Percentiles rank a stretch among this genome's conserved stretches.
phyloP scores from a whole-genome alignment of 352 stramenopile species.

The Blastocystis sp. region DNA sequence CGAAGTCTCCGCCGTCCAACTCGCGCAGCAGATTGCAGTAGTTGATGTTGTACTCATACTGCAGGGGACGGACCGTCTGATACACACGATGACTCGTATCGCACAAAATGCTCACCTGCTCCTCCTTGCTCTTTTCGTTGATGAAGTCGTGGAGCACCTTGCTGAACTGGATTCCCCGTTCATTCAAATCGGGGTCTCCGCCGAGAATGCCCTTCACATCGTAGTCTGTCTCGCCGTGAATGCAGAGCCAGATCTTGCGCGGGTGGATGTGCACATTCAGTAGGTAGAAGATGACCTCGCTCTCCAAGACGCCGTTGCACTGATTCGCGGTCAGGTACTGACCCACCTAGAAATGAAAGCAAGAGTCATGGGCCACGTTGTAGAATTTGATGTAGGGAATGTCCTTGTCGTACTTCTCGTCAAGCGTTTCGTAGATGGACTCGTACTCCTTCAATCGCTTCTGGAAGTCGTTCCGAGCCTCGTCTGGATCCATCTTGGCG shows the following conservation, averaged over 20 bases:
- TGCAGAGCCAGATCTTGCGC: conserved; percentile 84
- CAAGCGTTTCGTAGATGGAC: conserved; percentile 82
- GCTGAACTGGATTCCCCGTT: conserved; percentile 79
- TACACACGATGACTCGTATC: conserved; percentile 54
- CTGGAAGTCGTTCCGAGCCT: conserved; percentile 55
- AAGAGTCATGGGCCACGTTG: conserved; percentile 82
- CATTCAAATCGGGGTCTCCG: conserved; percentile 76
- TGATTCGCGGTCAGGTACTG: conserved; percentile 70
- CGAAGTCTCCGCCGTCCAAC: conserved; percentile 84
- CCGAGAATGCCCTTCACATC: conserved; percentile 78
- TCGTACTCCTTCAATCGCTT: conserved; percentile 68
- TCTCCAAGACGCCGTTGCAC: conserved; percentile 74
- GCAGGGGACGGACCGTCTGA: conserved; percentile 36
- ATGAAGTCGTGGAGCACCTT: conserved; percentile 82
- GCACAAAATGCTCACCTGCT: conserved; percentile 56
- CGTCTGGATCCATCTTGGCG: conserved; percentile 58
- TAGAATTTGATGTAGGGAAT: conserved; percentile 87
- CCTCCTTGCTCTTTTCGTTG: conserved; percentile 76
- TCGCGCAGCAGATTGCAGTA: conserved; percentile 86
- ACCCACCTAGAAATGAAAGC: neutral
- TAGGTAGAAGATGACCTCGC: conserved; percentile 73
- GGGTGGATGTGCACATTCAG: conserved; percentile 86
- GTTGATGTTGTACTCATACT: conserved; percentile 73
- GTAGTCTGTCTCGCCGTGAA: conserved; percentile 80
- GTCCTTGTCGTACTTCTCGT: conserved; percentile 80